Evolutionary conservation across 2,329 filamentous ascomycete species (phyloP).

Genomic region (Parasarocladium wereldwijsianum): DNA sequence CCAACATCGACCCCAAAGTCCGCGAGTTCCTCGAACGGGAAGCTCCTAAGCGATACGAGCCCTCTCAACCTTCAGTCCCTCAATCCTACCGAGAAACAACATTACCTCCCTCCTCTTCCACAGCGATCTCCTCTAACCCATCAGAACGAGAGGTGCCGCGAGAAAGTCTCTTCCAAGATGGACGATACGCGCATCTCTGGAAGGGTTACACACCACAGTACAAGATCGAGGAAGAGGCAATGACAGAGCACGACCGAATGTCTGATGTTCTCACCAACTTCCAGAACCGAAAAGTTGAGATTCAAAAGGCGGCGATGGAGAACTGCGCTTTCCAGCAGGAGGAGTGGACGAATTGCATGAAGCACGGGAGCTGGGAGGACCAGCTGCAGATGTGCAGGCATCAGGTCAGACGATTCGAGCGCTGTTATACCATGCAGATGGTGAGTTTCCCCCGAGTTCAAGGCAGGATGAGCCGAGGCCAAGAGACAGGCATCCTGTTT

Average conservation of each 20-base stretch:
- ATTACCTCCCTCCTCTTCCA: neutral
- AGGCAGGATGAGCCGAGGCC: too few species aligned
- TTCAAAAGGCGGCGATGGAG: constrained; percentile 73
- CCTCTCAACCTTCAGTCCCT: constrained; percentile 11
- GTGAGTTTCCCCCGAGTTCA: constrained; percentile 26
- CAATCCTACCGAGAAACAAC: neutral
- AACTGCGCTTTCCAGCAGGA: constrained; percentile 85
- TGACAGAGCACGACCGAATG: constrained; percentile 67
- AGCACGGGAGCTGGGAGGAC: constrained; percentile 50
- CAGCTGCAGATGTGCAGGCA: constrained; percentile 67
- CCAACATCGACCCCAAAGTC: constrained; percentile 67
- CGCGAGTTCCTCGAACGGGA: constrained; percentile 76
- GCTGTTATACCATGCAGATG: constrained; percentile 80
- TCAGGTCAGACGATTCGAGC: constrained; percentile 64
- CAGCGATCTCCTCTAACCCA: neutral
- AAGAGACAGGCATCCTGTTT: too few species aligned
- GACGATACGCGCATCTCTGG: constrained; percentile 75
- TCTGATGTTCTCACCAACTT: constrained; percentile 67
- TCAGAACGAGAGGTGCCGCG: constrained; percentile 23
- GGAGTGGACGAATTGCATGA: constrained; percentile 71
- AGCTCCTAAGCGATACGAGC: constrained; percentile 54
- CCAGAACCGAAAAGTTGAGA: constrained; percentile 65
- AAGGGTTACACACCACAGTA: constrained; percentile 68
- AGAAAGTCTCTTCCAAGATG: constrained; percentile 41
- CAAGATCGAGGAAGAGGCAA: constrained; percentile 52